A percentile compares a stretch with the other conserved stretches of the same genome.
Evolutionary conservation across 1,284 basidiomycete species (phyloP).

Genomic region (Puccinia hordei): DNA sequence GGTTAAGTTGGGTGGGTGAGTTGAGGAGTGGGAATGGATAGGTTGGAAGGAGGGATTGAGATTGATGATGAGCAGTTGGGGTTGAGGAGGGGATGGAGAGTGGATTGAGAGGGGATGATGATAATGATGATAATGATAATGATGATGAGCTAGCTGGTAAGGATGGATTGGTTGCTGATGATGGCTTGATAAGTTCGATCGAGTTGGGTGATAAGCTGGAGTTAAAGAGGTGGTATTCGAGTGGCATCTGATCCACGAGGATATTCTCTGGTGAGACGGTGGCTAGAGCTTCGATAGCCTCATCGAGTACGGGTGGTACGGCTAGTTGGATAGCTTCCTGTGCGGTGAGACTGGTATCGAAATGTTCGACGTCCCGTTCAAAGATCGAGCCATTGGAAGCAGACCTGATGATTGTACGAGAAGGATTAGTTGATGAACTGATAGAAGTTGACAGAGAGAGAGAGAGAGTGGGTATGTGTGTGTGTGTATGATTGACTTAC

Average conservation of each 20-base stretch:
- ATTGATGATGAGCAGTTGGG: not conserved
- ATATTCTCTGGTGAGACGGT: slow-evolving; percentile 12
- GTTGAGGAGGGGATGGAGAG: not conserved
- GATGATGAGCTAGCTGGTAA: no score
- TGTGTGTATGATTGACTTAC: not conserved
- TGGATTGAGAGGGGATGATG: not conserved
- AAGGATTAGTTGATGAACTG: no score
- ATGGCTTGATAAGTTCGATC: not conserved
- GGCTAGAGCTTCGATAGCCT: slow-evolving; percentile 27
- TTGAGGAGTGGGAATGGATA: not conserved
- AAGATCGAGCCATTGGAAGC: slow-evolving; percentile 28
- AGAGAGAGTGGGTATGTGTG: not conserved
- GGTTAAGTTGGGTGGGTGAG: not conserved
- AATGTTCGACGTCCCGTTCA: slow-evolving; percentile 28
- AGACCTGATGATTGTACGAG: no score
- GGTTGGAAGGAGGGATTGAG: not conserved
- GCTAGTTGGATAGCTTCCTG: slow-evolving; percentile 37
- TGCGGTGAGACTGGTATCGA: slow-evolving; percentile 29
- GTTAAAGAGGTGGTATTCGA: slow-evolving; percentile 25
- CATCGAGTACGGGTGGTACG: slow-evolving; percentile 32
- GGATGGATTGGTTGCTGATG: not conserved
- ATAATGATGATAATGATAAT: no score
- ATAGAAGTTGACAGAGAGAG: no score
- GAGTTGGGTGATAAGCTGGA: not conserved
- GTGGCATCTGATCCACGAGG: slow-evolving; percentile 16